Evolutionary conservation across 148 eudicot genomes (phyloP).

Genomic region (Silene uniflora): DNA sequence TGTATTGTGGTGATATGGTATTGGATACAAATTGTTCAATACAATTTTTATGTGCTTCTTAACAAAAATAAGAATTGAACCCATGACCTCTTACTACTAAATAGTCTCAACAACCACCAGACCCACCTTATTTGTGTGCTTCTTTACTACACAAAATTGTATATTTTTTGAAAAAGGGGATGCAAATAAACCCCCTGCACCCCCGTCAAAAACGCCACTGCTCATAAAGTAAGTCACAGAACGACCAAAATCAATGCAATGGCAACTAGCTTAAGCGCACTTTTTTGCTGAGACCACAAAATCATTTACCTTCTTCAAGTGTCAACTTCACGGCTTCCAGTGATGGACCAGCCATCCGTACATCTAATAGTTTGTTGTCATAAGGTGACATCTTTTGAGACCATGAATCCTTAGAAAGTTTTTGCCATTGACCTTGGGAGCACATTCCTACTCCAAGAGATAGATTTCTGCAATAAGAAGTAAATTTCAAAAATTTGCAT

Average conservation of each 20-base stretch:
- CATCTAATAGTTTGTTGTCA: conserved; percentile 73
- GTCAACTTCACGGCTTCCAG: conserved; percentile 47
- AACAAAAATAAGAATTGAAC: too few species aligned
- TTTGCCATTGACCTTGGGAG: conserved; percentile 74
- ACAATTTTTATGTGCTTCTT: too few species aligned
- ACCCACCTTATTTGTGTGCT: too few species aligned
- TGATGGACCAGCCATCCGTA: conserved; percentile 50
- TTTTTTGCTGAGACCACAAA: neutral
- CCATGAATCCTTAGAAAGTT: conserved; percentile 64
- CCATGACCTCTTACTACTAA: too few species aligned
- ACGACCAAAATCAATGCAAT: neutral
- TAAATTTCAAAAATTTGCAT: neutral
- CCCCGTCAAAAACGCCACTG: too few species aligned
- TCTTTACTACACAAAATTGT: too few species aligned
- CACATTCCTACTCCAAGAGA: conserved; percentile 90
- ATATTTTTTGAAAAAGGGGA: too few species aligned
- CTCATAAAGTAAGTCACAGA: neutral
- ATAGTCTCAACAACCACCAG: too few species aligned
- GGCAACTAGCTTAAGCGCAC: conserved; percentile 2
- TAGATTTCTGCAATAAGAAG: conserved; percentile 49
- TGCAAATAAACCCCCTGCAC: too few species aligned
- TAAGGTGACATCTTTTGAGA: conserved; percentile 80
- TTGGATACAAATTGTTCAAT: too few species aligned
- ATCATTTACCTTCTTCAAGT: conserved; percentile 59
- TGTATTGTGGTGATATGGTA: too few species aligned